These are phyloP conservation scores for Parascedosporium putredinis DNA, from an alignment of 2,329 filamentous ascomycete species.

Conservation along the genomic window DNA sequence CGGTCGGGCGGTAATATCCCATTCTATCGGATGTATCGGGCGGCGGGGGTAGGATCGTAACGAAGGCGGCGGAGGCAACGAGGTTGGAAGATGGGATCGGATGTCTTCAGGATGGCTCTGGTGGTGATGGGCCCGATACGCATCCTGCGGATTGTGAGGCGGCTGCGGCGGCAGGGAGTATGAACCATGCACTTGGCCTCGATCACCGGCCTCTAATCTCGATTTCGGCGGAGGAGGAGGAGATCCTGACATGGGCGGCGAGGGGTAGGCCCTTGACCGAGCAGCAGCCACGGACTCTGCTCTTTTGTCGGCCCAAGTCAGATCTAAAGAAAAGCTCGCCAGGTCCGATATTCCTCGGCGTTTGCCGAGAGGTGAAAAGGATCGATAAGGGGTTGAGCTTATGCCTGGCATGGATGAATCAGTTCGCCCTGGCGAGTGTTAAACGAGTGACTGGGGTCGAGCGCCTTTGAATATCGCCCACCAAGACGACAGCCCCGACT, in stretches of 20 bases:
- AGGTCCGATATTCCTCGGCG: conserved; percentile 47
- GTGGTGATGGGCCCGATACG: conserved; percentile 29
- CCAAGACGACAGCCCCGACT: neutral
- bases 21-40: conserved; percentile 27
- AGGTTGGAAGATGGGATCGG: conserved; percentile 6
- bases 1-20: conserved; percentile 27
- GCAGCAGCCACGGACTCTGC: conserved; percentile 42
- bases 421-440: conserved; percentile 8
- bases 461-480: conserved; percentile 1
- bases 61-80: conserved; percentile 15
- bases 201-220: conserved; percentile 46
- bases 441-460: conserved; percentile 2
- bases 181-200: conserved; percentile 33
- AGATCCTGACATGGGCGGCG: conserved; percentile 66
- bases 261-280: conserved; percentile 53
- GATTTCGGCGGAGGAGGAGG: conserved; percentile 48
- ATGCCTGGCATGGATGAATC: conserved; percentile 42
- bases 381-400: conserved; percentile 32
- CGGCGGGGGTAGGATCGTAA: conserved; percentile 24
- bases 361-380: conserved; percentile 41
- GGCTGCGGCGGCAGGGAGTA: conserved; percentile 18
- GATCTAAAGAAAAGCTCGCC: conserved; percentile 44
- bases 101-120: conserved; percentile 2
- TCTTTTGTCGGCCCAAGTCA: conserved; percentile 39
- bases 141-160: conserved; percentile 29